Evolutionary conservation across 768 basidiomycete genomes (phyloP).

Genomic region (Rhodosporidiobolus sp.): DNA sequence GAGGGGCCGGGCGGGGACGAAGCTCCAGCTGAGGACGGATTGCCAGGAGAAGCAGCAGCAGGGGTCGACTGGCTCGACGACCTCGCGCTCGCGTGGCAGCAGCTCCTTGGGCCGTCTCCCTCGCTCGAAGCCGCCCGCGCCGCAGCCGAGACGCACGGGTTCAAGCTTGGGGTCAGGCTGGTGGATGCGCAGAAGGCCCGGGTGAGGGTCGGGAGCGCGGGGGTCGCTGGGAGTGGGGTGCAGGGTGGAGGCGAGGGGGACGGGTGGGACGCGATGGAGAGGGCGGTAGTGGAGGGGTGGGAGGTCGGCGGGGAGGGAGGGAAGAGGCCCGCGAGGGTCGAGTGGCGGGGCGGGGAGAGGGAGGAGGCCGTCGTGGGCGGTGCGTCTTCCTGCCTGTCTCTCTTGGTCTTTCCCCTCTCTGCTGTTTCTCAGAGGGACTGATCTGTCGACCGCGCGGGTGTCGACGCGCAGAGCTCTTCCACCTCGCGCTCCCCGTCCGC

Average conservation of each 20-base stretch:
- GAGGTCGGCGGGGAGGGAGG: conserved; percentile 38
- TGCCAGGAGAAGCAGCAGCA: not conserved
- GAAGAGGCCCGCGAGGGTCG: conserved; percentile 39
- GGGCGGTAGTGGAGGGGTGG: conserved; percentile 59
- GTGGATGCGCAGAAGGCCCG: conserved; percentile 61
- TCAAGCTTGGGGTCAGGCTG: conserved; percentile 63
- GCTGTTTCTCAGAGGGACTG: not conserved
- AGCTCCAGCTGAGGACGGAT: not conserved
- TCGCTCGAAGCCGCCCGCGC: conserved; percentile 49
- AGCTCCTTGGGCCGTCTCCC: not conserved
- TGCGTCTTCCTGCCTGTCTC: conserved; percentile 12
- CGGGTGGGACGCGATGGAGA: conserved; percentile 64
- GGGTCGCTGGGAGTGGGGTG: not conserved
- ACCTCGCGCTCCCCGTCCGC: conserved; percentile 46
- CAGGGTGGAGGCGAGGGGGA: not conserved
- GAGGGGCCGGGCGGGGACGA: conserved; percentile 40
- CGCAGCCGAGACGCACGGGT: conserved; percentile 45
- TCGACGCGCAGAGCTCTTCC: conserved; percentile 45
- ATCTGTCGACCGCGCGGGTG: not conserved
- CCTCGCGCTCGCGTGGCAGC: conserved; percentile 77
- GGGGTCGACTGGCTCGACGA: conserved; percentile 61
- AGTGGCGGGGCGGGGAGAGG: not conserved
- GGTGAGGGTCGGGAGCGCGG: conserved; percentile 53
- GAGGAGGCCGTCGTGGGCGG: conserved; percentile 42
- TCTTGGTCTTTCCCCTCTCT: too few relatives aligned